Evolutionary conservation across 805 yeast genomes (phyloP).

Genomic region (Starmera amethionina): DNA sequence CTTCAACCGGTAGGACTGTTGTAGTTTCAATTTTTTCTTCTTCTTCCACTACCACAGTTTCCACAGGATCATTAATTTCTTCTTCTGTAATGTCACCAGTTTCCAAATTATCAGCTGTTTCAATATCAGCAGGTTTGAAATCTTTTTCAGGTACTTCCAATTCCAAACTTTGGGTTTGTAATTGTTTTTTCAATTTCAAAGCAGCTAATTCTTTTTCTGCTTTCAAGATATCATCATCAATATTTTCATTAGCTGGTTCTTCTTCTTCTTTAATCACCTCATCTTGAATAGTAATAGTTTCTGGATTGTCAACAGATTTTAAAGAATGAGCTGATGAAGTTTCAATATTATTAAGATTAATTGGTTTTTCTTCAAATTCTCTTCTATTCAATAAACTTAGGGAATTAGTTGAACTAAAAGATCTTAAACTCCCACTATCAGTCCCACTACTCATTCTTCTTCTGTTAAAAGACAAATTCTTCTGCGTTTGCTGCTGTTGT

Average conservation of each 20-base stretch:
- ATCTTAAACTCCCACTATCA: conserved; percentile 7
- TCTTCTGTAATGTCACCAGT: background rate
- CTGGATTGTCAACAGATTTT: background rate
- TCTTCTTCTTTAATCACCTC: conserved; percentile 13
- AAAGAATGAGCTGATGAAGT: background rate
- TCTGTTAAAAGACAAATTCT: too few species aligned
- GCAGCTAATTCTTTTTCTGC: conserved; percentile 2
- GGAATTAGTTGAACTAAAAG: conserved; percentile 4
- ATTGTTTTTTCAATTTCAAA: conserved; percentile 1
- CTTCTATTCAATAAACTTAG: conserved; percentile 6
- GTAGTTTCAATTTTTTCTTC: background rate
- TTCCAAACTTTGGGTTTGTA: background rate
- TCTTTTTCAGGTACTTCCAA: too few species aligned
- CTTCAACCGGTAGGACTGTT: too few species aligned
- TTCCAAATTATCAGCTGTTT: too few species aligned
- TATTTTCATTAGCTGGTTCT: conserved; percentile 2
- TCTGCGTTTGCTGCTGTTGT: too few species aligned
- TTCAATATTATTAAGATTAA: too few species aligned
- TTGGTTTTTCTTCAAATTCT: conserved; percentile 5
- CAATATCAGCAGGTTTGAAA: too few species aligned
- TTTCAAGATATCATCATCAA: conserved; percentile 1
- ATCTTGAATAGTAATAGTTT: background rate
- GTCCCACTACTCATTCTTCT: background rate
- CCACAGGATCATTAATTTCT: background rate
- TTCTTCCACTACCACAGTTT: background rate